Evolutionary conservation across 495 filamentous ascomycete genomes (phyloP), one percentile per base, ranked within the genome.

Genomic region (Lophium mytilinum): DNA sequence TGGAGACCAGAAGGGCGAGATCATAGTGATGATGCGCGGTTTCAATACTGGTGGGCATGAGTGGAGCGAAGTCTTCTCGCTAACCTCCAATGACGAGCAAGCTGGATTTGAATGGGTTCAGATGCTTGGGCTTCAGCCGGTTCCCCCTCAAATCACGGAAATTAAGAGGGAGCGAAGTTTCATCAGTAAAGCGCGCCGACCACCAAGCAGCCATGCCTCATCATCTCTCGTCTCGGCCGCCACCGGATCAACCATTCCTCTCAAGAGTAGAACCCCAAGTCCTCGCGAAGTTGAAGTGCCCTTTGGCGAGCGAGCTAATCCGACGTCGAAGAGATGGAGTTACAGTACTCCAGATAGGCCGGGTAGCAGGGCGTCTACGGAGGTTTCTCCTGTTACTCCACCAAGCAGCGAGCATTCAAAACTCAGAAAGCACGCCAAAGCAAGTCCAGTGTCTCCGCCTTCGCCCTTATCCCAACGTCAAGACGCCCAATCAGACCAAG

Each of bases 1-100:
- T 53, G 90, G 90, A 17, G 87, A 92, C 45, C 64, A 71, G 34
- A 77, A 78, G 37, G 77, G 79, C 3, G 84, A 92, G 60, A 75
- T 97, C 43, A 74, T 96, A 3, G 75, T 93, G 35, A 95, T 96
- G 90, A 77, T 96, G 33, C 83, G 89, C 61, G 86, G 87, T 19
- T 69, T 73, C 1, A 56, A 69, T 15, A 66, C 73, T 7, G 76
- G 78, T 37, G 76, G 66, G n/a, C 65, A 74, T 45, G 80, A 83
- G 58, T 96, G 91, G 90, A 84, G 84, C 48, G 92, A 99, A 69
- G 69, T 95, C 1, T 72, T 97, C 53, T 81, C 81, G 14, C 75
- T 97, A 9, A 75, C 70, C 9, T 79, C 85, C 2, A 81, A 84
- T 47, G 84, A 87, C 64, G 83, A 89, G 47, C 84, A 87, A 45